Base-by-base conservation (phyloP, 306 rosid genomes). In the Heteromeles arbutifolia region DNA sequence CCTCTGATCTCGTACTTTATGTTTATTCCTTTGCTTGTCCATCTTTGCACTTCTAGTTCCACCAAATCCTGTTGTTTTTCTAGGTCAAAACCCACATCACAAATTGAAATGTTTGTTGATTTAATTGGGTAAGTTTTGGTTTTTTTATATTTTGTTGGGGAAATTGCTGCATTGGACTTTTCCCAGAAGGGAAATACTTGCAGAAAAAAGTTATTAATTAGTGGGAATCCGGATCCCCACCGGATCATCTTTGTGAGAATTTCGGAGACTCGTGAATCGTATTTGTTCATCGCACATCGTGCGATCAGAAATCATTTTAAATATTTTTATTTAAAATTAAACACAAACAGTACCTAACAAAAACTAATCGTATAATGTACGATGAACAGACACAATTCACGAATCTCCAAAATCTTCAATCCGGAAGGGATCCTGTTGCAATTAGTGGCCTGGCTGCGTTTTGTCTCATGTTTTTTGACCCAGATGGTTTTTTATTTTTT, bases 1-100 rank as follows among this genome's bases (percentile, higher is more conserved):
- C 80, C 87, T 58, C 98, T 88, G 31, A 90, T 86, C 86, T 94
- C 98, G 68, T 94, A 94, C 79, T 86, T 92, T 77, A 94, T 90
- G 90, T 90, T 92, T 81, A 86, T 74, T 29, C 97, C 98, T 85
- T 91, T 91, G 84, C 89, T 88, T 25, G 76, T 82, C 97, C 98
- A 90, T 85, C 92, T 86, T 63, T 92, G 84, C 83, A 92, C 89
- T 67, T 94, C 98, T 58, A 70, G 6, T 50, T 87, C 88, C 79
- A 94, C 98, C 84, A 90, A 74, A 32, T 82, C 90, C 97, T 94
- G 83, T 58, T 44, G 67, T 28, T 57, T 31, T 45, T 37, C 25
- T 13, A 76, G 67, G 75, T 56, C 64, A 81, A 61, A 69, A 61
- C 65, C 54, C 53, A 52, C 22, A 57, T 75, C 69, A 54, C 24